Evolutionary conservation across 2,329 filamentous ascomycete species (phyloP).

Genomic region (Helminthosporium solani): DNA sequence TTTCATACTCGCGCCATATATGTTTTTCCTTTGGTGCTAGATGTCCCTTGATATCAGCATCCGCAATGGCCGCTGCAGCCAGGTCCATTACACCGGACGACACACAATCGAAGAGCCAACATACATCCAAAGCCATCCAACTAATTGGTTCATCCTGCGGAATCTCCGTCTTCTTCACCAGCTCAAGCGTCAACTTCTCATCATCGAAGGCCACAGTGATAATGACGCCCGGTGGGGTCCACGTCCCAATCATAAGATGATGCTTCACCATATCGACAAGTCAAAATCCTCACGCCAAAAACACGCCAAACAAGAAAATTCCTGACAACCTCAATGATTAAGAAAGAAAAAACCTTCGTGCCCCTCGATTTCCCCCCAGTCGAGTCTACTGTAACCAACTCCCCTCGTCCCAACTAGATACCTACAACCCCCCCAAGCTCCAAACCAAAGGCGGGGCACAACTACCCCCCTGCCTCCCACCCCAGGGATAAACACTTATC

Average conservation of each 20-base stretch:
- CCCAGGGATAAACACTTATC: slow-evolving; percentile 23
- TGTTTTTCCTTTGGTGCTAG: slow-evolving; percentile 76
- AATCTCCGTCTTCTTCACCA: slow-evolving; percentile 80
- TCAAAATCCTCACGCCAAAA: slow-evolving; percentile 2
- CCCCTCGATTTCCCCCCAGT: no score
- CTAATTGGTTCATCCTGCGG: slow-evolving; percentile 84
- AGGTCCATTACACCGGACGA: not conserved
- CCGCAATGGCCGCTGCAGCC: slow-evolving; percentile 10
- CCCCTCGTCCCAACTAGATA: not conserved
- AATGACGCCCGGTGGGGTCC: slow-evolving; percentile 86
- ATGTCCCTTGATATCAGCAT: slow-evolving; percentile 3
- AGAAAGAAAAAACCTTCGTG: no score
- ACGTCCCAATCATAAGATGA: slow-evolving; percentile 89
- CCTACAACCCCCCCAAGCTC: not conserved
- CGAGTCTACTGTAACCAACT: no score
- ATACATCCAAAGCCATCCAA: slow-evolving; percentile 88
- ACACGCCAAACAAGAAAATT: no score
- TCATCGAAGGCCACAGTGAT: slow-evolving; percentile 89
- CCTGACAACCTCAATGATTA: no score
- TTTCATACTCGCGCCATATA: slow-evolving; percentile 91
- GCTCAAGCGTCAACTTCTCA: slow-evolving; percentile 69
- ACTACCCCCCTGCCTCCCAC: slow-evolving; percentile 2
- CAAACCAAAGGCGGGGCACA: slow-evolving; percentile 28
- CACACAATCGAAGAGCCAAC: slow-evolving; percentile 27
- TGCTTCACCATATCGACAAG: slow-evolving; percentile 65